Base-by-base conservation (phyloP, 2,329 filamentous ascomycete species). In the Rachicladosporium sp. region DNA sequence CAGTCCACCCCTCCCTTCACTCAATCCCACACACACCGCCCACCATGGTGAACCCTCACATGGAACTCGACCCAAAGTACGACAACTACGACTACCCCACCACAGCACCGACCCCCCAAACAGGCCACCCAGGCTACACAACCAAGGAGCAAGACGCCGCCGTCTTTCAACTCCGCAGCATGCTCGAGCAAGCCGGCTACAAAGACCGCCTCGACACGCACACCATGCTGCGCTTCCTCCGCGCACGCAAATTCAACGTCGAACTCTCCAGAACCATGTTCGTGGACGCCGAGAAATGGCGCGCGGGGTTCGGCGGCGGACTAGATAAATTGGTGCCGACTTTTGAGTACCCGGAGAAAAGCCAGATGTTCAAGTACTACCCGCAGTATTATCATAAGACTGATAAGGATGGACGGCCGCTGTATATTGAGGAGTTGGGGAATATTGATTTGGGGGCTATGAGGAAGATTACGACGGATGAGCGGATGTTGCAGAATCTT, bases 311-410 rank as follows among this genome's bases (percentile, higher is more conserved):
- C 56, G 78, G 82, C 47, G 67, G 61, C 42, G 67, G 68, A 44
- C 82, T 93, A 27, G 85, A 95, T 65, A 73, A 88, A 48, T 73
- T 85, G 30, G 76, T 89, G 39, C 77, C 76, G 47, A 80, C 68
- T 52, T 94, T 93, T 71, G 78, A 91, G 44, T 95, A 94, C 69
- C 72, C 73, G 48, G 88, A 95, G 73, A 91, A 89, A 65, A 60
- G 74, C 40, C 62, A 89, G 59, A 75, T 98, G 43, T 84, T 84
- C 64, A 70, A 89, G 65, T 94, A 83, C 72, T 98, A 98, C 68
- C 86, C 86, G 35, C 91, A 98, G 68, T 98, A 91, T 71, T 98
- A 98, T 70, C 91, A 98, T 76, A 95, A 95, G 71, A 89, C 79
- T 9, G 84, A 91, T 66, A 87, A 86, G 62, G 91, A 96, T 68